phyloP scores from a whole-genome alignment of 768 basidiomycete species.

The Lentinula guzmanii region DNA sequence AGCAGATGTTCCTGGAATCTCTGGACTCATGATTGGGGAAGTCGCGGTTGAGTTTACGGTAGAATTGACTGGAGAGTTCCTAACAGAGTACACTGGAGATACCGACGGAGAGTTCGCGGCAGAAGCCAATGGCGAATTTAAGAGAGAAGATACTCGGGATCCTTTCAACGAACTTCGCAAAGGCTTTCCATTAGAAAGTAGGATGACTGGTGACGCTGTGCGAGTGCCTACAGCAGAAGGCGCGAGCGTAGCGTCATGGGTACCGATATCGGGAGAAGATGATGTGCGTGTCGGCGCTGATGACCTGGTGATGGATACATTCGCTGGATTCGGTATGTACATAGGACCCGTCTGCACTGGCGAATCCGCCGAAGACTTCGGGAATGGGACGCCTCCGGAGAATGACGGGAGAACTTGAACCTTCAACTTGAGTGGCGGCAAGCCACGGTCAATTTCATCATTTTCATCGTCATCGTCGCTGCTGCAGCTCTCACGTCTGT shows the following conservation, averaged over 20 bases:
- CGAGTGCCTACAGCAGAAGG: not conserved
- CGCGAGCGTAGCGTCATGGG: not conserved
- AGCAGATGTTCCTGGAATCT: not conserved
- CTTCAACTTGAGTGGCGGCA: constrained; percentile 17
- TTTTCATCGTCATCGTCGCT: constrained; percentile 18
- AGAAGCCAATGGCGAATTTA: not conserved
- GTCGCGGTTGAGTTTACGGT: not conserved
- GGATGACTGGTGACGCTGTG: constrained; percentile 27
- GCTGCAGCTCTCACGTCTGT: not conserved
- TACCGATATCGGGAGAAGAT: not conserved
- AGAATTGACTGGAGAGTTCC: not conserved
- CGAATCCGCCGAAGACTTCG: constrained; percentile 7
- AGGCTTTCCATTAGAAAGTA: constrained; percentile 75
- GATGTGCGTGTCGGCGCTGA: not conserved
- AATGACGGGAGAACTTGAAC: constrained; percentile 2
- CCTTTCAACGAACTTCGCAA: constrained; percentile 82
- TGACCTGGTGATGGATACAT: not conserved
- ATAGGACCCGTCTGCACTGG: not conserved
- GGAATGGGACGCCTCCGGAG: constrained; percentile 13
- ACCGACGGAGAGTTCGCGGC: not conserved
- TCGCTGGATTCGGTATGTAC: constrained; percentile 12
- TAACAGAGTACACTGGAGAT: not conserved
- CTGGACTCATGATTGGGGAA: not conserved
- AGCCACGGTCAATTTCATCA: constrained; percentile 4
- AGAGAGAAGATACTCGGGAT: constrained; percentile 16